Evolutionary conservation across 2,329 filamentous ascomycete genomes (phyloP).

Genomic region (Apiospora koreana): DNA sequence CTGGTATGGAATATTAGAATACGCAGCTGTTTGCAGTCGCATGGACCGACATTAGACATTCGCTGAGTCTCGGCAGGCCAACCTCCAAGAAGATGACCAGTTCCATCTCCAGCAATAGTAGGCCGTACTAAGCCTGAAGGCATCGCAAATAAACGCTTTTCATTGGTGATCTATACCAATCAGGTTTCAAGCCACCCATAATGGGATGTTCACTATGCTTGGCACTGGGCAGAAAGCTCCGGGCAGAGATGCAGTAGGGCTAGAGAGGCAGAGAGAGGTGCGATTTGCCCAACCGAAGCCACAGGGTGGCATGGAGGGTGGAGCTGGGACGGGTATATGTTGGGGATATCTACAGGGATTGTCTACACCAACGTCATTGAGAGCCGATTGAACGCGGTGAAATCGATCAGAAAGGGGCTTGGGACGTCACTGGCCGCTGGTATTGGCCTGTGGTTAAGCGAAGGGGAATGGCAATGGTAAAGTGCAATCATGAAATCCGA

Average conservation of each 20-base stretch:
- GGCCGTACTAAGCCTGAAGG: background rate
- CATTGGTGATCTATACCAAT: background rate
- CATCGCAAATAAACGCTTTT: background rate
- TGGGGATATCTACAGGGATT: slow-evolving; percentile 3
- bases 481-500: background rate
- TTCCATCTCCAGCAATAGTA: background rate
- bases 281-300: background rate
- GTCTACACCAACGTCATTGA: background rate
- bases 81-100: background rate
- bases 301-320: background rate
- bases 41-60: no score
- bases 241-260: background rate
- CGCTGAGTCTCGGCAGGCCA: background rate
- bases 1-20: background rate
- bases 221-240: background rate
- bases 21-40: background rate
- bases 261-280: background rate
- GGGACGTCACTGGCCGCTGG: background rate
- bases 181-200: background rate
- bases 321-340: background rate
- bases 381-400: background rate
- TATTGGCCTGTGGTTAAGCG: background rate
- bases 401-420: background rate
- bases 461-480: background rate
- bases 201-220: background rate